Base-by-base conservation (phyloP, 768 basidiomycete genomes). In the Suillus bovinus region DNA sequence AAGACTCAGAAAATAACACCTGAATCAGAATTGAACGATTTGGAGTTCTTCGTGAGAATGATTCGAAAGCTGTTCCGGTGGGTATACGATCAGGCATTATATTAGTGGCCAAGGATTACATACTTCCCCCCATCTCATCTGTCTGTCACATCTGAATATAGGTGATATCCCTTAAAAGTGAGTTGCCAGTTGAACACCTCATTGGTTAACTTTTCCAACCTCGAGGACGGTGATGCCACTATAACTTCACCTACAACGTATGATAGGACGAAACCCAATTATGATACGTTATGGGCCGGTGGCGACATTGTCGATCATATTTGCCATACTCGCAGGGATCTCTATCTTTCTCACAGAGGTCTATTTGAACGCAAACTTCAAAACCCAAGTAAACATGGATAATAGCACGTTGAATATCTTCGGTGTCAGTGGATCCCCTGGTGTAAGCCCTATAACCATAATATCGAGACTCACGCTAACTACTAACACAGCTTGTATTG, bases 401-500 rank as follows among this genome's bases (percentile, higher is more conserved):
- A 31, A 50, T 36, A n/a, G 36, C 4, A 22, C 53, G 4, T 54
- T 24, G 60, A 24, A 17, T 10, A 0, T 9, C 4, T 61, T 61
- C 53, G 0, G 7, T 16, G 50, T 61, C 16, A 61, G 60, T 17
- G 60, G 50, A 16, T 36, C 36, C 16, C 33, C 29, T 20, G 60
- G 60, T 31, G 60, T 61, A 49, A 54, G 60, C 29, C 14, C 13
- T 6, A 11, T 24, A 27, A 20, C n/a, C 58, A 7, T 11, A 5
- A 5, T 4, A 29, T 20, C 2, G 20, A 29, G 14, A 29, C 27
- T 54, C 9, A 22, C 10, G 9, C 42, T 44, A 11, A 44, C n/a
- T 11, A 44, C n/a, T 44, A 17, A 22, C n/a, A 33, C 60, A 61
- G 60, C 34, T 61, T 27, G 50, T 61, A 20, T 41, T 61, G 60